Conservation (phyloP, 352 stramenopile genomes). For the Pseudoperonospora humuli region DNA sequence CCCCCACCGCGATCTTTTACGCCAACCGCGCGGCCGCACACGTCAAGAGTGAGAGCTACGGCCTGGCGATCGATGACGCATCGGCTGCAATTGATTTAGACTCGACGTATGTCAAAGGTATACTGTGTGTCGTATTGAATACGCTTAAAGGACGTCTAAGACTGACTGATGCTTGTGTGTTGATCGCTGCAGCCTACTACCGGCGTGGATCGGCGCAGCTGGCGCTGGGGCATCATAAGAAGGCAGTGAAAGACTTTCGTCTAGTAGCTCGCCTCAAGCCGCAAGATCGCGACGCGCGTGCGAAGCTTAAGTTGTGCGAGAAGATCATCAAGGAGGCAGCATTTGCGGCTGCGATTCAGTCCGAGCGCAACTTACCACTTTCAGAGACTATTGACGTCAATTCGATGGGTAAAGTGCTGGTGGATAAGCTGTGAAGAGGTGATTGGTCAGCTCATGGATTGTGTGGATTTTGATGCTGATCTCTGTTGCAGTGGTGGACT, state of each 20-base stretch:
- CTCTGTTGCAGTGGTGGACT: slow-evolving; percentile 52
- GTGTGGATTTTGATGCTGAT: slow-evolving; percentile 1
- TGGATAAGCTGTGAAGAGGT: not conserved
- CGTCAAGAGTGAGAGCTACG: slow-evolving; percentile 98
- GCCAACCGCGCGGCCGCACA: slow-evolving; percentile 94
- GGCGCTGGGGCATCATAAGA: slow-evolving; percentile 95
- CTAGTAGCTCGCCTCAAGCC: slow-evolving; percentile 94
- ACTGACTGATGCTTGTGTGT: slow-evolving; percentile 1
- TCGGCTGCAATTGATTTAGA: slow-evolving; percentile 92
- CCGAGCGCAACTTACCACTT: slow-evolving; percentile 88
- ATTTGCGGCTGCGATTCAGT: slow-evolving; percentile 96
- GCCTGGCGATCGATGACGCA: slow-evolving; percentile 94
- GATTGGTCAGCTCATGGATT: not conserved
- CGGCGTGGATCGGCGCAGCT: slow-evolving; percentile 93
- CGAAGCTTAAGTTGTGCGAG: slow-evolving; percentile 94
- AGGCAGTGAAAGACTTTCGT: slow-evolving; percentile 95
- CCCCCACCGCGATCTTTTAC: slow-evolving; percentile 89
- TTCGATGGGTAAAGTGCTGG: slow-evolving; percentile 37
- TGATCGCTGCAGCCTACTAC: slow-evolving; percentile 87
- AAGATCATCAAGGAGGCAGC: slow-evolving; percentile 94
- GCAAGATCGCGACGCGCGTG: slow-evolving; percentile 88
- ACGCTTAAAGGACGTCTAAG: no score
- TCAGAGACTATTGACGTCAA: slow-evolving; percentile 90
- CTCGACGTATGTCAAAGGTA: slow-evolving; percentile 93
- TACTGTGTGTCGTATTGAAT: not conserved